phyloP scores from a whole-genome alignment of 331 rosid genomes.

The Acacia concinna region DNA sequence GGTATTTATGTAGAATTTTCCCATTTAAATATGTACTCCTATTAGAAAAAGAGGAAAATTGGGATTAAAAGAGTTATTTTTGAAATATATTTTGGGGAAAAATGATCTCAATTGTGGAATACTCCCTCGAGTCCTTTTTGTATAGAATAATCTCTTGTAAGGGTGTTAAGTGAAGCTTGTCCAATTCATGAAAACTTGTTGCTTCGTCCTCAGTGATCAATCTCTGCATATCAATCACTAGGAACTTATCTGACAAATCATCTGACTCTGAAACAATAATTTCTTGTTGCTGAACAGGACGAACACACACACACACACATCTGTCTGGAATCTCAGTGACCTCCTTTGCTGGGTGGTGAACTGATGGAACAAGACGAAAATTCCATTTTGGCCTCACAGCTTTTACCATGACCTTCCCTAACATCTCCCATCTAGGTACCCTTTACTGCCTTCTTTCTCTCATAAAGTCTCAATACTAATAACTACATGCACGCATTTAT shows the following conservation, averaged over 20 bases:
- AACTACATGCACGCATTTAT: background rate
- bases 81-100: too few relatives aligned
- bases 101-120: too few relatives aligned
- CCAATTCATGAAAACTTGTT: slow-evolving; percentile 11
- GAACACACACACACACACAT: too few relatives aligned
- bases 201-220: background rate
- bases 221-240: background rate
- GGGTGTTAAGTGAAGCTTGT: slow-evolving; percentile 6
- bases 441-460: too few relatives aligned
- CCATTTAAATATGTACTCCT: too few relatives aligned
- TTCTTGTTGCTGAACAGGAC: background rate
- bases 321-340: slow-evolving; percentile 16
- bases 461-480: too few relatives aligned
- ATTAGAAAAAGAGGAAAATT: too few relatives aligned
- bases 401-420: slow-evolving; percentile 26
- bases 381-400: background rate
- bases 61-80: too few relatives aligned
- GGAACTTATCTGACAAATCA: background rate
- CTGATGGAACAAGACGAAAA: slow-evolving; percentile 39
- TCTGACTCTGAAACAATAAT: background rate
- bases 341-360: slow-evolving; percentile 28
- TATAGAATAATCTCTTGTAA: too few relatives aligned
- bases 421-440: background rate
- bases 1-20: too few relatives aligned
- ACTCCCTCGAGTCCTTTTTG: too few relatives aligned